Base-by-base conservation (phyloP, 1,284 basidiomycete species). In the Afroboletus lepidellus region DNA sequence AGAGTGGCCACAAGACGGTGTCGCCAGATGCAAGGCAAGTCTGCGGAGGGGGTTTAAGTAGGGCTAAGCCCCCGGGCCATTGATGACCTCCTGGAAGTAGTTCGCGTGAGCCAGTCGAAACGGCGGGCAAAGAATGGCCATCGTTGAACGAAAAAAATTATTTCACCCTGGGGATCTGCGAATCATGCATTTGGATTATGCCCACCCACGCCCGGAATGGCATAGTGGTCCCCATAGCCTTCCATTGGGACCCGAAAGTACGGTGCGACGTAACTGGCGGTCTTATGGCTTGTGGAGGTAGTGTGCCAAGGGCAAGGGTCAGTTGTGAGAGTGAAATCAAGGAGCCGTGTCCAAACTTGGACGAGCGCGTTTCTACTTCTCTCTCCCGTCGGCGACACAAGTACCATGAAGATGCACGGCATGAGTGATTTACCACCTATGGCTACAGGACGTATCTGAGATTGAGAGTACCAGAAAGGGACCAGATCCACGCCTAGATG, bases 81-180 rank as follows among this genome's bases (percentile, higher is more conserved):
- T 50, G 54, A 50, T 51, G 51, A n/a, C n/a, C 38, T 38, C 23
- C 34, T 29, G 34, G 48, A 46, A 8, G 45, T 12, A 18, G 36
- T 24, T 48, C 46, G 48, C 34, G 45, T 37, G n/a, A 12, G 9
- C n/a, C n/a, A 29, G 37, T 54, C 54, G 62, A 62, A 64, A 64
- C 62, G n/a, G 53, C 42, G 50, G 62, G 47, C 34, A 46, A 59
- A 59, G 48, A 46, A 61, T 49, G 48, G 61, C 46, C 45, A 53
- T 48, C 46, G 23, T 38, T 33, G 4, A 15, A 53, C 21, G 50
- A 57, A 53, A 51, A 64, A 65, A 65, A 69, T 67, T 69, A 32
- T 65, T 65, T 65, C 63, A 65, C 63, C 11, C 16, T 49, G 7
- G 20, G 45, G 41, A 48, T 36, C 24, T 27, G 38, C 36, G 46